phyloP scores from a whole-genome alignment of 2,329 filamentous ascomycete genomes.

The Aspergillus felis region DNA sequence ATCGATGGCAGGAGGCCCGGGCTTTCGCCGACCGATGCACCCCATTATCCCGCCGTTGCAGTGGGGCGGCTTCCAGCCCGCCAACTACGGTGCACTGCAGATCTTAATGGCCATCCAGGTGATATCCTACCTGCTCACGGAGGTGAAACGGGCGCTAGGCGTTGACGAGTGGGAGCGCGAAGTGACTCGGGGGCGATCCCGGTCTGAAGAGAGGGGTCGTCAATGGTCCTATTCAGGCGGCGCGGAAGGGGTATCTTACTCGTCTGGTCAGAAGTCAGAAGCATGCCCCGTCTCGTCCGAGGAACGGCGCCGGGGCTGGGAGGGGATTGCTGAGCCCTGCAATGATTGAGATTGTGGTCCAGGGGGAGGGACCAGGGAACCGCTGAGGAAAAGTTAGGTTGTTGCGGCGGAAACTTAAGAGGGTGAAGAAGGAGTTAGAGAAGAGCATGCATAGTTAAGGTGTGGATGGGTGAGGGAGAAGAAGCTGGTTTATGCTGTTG shows the following conservation, averaged over 20 bases:
- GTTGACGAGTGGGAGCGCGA: background rate
- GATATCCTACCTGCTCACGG: background rate
- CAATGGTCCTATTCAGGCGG: too few relatives aligned
- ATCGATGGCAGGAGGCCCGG: background rate
- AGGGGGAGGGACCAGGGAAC: background rate
- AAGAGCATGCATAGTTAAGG: too few relatives aligned
- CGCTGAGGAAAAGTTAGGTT: background rate
- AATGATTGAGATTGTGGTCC: background rate
- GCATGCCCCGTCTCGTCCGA: too few relatives aligned
- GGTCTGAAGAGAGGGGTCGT: background rate
- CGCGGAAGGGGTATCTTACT: too few relatives aligned
- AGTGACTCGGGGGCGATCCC: background rate
- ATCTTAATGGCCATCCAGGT: background rate
- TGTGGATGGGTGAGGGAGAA: too few relatives aligned
- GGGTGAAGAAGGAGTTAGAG: too few relatives aligned
- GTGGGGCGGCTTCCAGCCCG: background rate
- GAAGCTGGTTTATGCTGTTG: too few relatives aligned
- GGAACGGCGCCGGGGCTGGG: background rate
- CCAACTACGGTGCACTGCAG: background rate
- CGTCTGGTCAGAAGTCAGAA: too few relatives aligned
- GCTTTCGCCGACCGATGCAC: background rate
- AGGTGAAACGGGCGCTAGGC: background rate
- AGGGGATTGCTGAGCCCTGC: background rate
- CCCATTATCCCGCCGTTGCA: background rate
- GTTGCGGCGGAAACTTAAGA: too few relatives aligned